Evolutionary conservation across 2,329 filamentous ascomycete genomes (phyloP), one percentile per base, ranked within the genome.

Genomic region (Colletotrichum abscissum): DNA sequence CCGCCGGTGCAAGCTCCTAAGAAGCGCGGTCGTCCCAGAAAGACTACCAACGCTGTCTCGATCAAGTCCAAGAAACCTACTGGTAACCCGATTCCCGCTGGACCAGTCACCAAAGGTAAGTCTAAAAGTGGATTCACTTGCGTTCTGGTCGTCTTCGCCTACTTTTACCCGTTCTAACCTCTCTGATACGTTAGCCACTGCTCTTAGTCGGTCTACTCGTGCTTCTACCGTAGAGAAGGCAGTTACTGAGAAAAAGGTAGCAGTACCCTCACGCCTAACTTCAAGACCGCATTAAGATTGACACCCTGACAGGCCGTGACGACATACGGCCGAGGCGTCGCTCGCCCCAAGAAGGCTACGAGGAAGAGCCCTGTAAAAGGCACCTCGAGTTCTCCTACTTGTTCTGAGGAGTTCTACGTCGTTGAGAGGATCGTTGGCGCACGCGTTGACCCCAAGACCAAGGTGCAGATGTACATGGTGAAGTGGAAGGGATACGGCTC

Each of bases 401-500:
- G 28, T 4, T 67, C 76, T 7, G 75, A 76, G 14, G 77, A 78
- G 4, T 82, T 85, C 69, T 89, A 82, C 78, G 83, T 86, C 65
- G 86, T 90, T 0, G 88, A 90, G 76, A 76, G 78, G 3, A 86
- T 90, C 38, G 63, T 88, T 12, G 82, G 83, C 22, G 82, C 81
- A 0, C 79, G 77, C 5, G 79, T 87, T 49, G 82, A 86, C 54
- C 77, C 76, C 7, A 77, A 79, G 5, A 84, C 82, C 1, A 80
- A 80, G 73, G 77, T 82, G 72, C 80, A 83, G 74, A 78, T 84
- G 76, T 91, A 87, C 77, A 74, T 81, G 4, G 84, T 91, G 66
- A 89, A 90, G 78, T 91, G 89, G 89, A 84, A 85, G 75, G 86
- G 86, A 0, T 90, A 83, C 67, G 63, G 81, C 0, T 74, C 76